A percentile compares a stretch with the other conserved stretches of the same genome.
Evolutionary conservation across 805 yeast genomes (phyloP).

Genomic region (Cyberlindnera xylosilytica): DNA sequence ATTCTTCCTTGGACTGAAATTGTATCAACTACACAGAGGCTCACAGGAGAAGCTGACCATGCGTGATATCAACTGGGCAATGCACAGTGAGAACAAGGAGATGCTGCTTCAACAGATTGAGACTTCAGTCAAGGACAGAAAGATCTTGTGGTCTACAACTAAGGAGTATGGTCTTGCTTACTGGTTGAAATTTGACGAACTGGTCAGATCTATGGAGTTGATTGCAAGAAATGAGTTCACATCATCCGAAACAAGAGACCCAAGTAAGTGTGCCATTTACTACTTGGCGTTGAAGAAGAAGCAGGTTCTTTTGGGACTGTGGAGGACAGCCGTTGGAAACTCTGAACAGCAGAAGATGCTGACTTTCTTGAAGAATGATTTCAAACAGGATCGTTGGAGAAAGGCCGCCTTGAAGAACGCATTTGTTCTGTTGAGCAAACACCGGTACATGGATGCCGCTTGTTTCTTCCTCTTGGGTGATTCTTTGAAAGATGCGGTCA

Average conservation of each 20-base stretch:
- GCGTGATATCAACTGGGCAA: conserved; percentile 86
- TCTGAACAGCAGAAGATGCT: conserved; percentile 82
- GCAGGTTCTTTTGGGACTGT: conserved; percentile 70
- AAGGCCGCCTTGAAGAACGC: conserved; percentile 92
- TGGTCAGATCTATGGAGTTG: conserved; percentile 55
- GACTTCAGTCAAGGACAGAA: conserved; percentile 34
- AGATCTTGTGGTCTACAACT: conserved; percentile 59
- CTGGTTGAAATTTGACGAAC: conserved; percentile 56
- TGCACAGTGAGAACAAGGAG: conserved; percentile 77
- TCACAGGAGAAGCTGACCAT: conserved; percentile 55
- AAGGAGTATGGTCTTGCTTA: conserved; percentile 61
- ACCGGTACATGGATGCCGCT: conserved; percentile 83
- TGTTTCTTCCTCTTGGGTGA: conserved; percentile 81
- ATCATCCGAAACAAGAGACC: conserved; percentile 56
- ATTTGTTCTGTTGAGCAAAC: conserved; percentile 84
- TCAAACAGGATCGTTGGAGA: conserved; percentile 71
- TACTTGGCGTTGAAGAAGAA: conserved; percentile 79
- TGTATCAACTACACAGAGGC: conserved; percentile 54
- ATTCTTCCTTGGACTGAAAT: conserved; percentile 66
- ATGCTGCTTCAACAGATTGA: conserved; percentile 51
- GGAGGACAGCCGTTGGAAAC: conserved; percentile 76
- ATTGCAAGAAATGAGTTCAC: conserved; percentile 74
- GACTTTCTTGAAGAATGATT: conserved; percentile 74
- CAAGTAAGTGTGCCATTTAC: conserved; percentile 67
- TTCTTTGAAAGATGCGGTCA: conserved; percentile 71